A percentile compares a stretch with the other conserved stretches of the same genome.
These are phyloP conservation scores for Kodamaea arcana DNA, from an alignment of 1,139 yeast species.

Conservation along the genomic window DNA sequence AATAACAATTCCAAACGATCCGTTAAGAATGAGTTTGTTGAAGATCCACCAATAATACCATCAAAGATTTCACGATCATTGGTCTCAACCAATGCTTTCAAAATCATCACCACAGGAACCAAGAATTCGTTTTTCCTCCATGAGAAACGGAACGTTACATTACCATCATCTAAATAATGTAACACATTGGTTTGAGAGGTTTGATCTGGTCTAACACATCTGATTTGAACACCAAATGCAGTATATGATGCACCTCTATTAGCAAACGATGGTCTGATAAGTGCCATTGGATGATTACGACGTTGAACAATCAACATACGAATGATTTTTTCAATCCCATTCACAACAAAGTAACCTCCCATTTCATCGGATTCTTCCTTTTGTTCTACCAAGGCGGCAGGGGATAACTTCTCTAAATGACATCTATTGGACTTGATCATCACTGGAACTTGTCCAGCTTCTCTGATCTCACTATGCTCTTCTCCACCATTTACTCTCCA, in stretches of 20 bases:
- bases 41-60: conserved; percentile 89
- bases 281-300: conserved; percentile 97
- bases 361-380: conserved; percentile 94
- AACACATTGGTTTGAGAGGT: conserved; percentile 95
- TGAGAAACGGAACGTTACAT: conserved; percentile 91
- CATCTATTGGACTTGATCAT: conserved; percentile 91
- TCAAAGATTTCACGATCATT: conserved; percentile 94
- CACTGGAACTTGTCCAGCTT: conserved; percentile 87
- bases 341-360: conserved; percentile 94
- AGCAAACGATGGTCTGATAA: conserved; percentile 88
- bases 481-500: conserved; percentile 89
- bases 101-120: conserved; percentile 88
- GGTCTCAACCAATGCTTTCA: conserved; percentile 86
- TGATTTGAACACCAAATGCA: conserved; percentile 86
- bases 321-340: conserved; percentile 93
- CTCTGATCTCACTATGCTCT: conserved; percentile 76
- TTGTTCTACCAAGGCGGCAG: conserved; percentile 68
- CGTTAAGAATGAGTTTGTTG: conserved; percentile 85
- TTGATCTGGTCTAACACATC: conserved; percentile 95
- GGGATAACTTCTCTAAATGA: conserved; percentile 79
- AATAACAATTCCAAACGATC: conserved; percentile 94
- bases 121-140: conserved; percentile 96
- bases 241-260: conserved; percentile 93
- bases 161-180: conserved; percentile 94
- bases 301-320: conserved; percentile 98